Base-by-base conservation (phyloP, 106 monocot genomes). In the Dendrobium catenatum region DNA sequence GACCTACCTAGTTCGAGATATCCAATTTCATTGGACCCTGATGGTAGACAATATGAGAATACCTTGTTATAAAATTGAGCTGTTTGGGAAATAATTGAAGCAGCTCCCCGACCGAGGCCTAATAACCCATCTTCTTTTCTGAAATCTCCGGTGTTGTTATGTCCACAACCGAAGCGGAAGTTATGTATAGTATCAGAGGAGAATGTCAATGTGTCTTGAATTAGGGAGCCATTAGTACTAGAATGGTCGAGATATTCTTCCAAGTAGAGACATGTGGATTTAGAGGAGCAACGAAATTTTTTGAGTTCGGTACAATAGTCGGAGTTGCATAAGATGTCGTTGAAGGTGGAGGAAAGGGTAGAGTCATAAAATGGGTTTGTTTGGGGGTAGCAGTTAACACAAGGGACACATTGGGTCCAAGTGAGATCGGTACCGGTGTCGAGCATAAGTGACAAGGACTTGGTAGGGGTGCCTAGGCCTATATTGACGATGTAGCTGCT, bases 21-120 rank as follows among this genome's bases (percentile, higher is more conserved):
- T 15, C 88, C 88, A 0, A 83, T 75, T 8, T 68, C 19, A 49
- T 77, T 88, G 13, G 82, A 61, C 10, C 22, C 15, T 9, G 68
- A 42, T 2, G 87, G 90, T 24, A 90, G 81, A 55, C 90, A 90
- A 83, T 90, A 90, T 9, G 90, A 87, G 78, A 90, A 90, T 10
- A 75, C 77, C 1, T 66, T 77, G 18, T 79, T 73, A 31, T 81
- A 85, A 42, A 43, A 77, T 8, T 24, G 11, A 0, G 64, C 27
- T 0, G 90, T 80, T 18, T 90, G 90, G 9, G 73, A 73, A 2
- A 87, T 77, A 16, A 90, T 10, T 6, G 90, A 90, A 9, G 31
- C 37, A 89, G 1, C 80, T 29, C 4, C 89, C 87, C 1, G 31
- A 31, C 31, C 31, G 1, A 31, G 31, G 31, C 31, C 31, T 31